Conservation (phyloP, 371 early-diverging fungal species). For the Mucor ambiguus region DNA sequence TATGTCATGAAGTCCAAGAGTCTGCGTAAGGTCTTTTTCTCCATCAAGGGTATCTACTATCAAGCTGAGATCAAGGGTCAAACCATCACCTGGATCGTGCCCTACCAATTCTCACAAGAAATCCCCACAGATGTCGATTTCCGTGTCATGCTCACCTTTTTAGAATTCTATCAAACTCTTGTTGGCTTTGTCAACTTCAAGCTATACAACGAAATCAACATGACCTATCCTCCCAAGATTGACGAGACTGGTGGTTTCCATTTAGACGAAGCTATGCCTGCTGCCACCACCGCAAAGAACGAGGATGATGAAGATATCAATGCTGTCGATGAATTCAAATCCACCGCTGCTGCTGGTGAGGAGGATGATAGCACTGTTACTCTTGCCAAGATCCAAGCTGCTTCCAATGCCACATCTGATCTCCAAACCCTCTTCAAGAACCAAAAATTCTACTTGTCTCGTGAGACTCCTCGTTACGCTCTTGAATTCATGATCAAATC, state of each 20-base stretch:
- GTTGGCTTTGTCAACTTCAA: constrained; percentile 96
- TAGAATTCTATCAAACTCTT: constrained; percentile 92
- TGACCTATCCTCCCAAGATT: constrained; percentile 88
- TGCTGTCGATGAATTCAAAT: constrained; percentile 52
- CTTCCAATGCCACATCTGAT: constrained; percentile 52
- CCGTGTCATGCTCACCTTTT: constrained; percentile 95
- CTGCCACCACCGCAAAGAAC: constrained; percentile 2
- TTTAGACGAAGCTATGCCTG: constrained; percentile 60
- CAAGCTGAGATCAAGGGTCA: constrained; percentile 96
- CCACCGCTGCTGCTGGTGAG: constrained; percentile 30
- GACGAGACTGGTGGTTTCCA: constrained; percentile 80
- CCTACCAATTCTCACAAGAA: constrained; percentile 91
- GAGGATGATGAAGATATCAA: constrained; percentile 37
- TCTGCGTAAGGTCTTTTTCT: constrained; percentile 89
- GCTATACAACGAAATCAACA: constrained; percentile 83
- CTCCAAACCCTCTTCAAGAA: constrained; percentile 76
- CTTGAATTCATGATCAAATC: constrained; percentile 90
- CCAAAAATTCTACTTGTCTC: constrained; percentile 84
- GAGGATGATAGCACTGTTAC: constrained; percentile 53
- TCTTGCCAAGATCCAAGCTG: constrained; percentile 58
- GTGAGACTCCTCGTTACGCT: constrained; percentile 93
- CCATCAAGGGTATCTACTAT: constrained; percentile 98
- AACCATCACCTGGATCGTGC: constrained; percentile 93
- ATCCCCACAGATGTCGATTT: constrained; percentile 96
- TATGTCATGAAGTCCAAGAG: constrained; percentile 81